Evolutionary conservation across 2,329 filamentous ascomycete genomes (phyloP).

Genomic region (Claviceps maximensis): DNA sequence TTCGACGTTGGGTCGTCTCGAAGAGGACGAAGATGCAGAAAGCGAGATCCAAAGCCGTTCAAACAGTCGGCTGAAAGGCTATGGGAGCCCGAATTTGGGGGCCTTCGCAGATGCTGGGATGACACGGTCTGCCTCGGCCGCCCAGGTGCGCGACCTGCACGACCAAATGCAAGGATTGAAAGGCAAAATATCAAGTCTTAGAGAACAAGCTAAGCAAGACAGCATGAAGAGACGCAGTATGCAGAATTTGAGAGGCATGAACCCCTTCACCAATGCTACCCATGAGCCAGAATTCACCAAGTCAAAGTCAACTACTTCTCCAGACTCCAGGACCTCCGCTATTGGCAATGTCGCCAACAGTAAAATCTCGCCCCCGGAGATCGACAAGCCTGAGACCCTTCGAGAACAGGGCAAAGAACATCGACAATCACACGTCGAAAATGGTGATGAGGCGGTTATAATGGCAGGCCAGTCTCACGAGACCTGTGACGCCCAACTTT

Average conservation of each 20-base stretch:
- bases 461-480: background rate
- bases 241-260: constrained; percentile 61
- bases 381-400: background rate
- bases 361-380: background rate
- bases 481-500: background rate
- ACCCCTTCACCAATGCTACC: constrained; percentile 61
- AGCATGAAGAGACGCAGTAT: constrained; percentile 65
- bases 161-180: constrained; percentile 79
- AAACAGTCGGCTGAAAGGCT: constrained; percentile 21
- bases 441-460: constrained; percentile 1
- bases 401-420: background rate
- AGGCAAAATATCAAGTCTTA: constrained; percentile 68
- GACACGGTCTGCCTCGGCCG: constrained; percentile 56
- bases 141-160: constrained; percentile 59
- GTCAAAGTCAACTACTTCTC: constrained; percentile 8
- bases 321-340: constrained; percentile 7
- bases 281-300: constrained; percentile 16
- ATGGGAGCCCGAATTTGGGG: constrained; percentile 33
- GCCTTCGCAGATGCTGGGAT: constrained; percentile 33
- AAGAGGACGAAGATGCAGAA: constrained; percentile 31
- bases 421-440: constrained; percentile 7
- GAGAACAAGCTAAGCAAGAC: constrained; percentile 67
- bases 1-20: constrained; percentile 35
- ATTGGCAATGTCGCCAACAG: background rate
- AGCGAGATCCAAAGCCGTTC: constrained; percentile 16